Conservation (phyloP, 805 yeast species). For the Scheffersomyces stipitis region DNA sequence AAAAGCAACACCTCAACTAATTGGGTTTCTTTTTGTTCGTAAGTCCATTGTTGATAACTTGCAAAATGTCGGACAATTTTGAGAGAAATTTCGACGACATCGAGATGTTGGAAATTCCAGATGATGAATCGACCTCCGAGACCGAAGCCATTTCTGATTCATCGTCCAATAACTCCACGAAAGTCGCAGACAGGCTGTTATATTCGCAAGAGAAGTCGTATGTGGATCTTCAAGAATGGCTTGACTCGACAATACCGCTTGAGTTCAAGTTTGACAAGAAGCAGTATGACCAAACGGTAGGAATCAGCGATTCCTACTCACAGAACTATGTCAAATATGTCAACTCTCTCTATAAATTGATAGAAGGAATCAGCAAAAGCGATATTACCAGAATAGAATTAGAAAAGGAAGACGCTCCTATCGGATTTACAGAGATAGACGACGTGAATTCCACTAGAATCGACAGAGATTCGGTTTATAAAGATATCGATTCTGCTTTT, state of each 20-base stretch:
- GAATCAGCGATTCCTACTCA: constrained; percentile 34
- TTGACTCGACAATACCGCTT: constrained; percentile 33
- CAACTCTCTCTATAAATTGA: constrained; percentile 49
- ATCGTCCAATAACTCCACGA: constrained; percentile 3
- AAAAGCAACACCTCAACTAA: no score
- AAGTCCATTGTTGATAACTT: no score
- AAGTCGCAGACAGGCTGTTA: background rate
- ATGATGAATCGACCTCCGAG: constrained; percentile 23
- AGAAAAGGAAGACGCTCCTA: constrained; percentile 21
- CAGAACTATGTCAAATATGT: constrained; percentile 47
- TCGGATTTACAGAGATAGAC: constrained; percentile 24
- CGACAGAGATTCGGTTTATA: background rate
- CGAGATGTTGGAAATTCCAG: constrained; percentile 46
- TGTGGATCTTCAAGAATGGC: constrained; percentile 48
- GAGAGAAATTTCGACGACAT: constrained; percentile 29
- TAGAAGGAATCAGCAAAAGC: constrained; percentile 36
- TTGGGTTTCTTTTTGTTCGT: no score
- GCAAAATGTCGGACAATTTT: no score
- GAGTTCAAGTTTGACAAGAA: constrained; percentile 43
- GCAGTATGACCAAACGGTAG: constrained; percentile 37
- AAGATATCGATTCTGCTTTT: constrained; percentile 25
- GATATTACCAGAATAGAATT: constrained; percentile 12
- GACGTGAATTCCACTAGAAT: background rate
- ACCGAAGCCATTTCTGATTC: constrained; percentile 17
- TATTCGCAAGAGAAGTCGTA: constrained; percentile 15